Evolutionary conservation across 1,284 basidiomycete species (phyloP).

Genomic region (Xanthoconium separans): DNA sequence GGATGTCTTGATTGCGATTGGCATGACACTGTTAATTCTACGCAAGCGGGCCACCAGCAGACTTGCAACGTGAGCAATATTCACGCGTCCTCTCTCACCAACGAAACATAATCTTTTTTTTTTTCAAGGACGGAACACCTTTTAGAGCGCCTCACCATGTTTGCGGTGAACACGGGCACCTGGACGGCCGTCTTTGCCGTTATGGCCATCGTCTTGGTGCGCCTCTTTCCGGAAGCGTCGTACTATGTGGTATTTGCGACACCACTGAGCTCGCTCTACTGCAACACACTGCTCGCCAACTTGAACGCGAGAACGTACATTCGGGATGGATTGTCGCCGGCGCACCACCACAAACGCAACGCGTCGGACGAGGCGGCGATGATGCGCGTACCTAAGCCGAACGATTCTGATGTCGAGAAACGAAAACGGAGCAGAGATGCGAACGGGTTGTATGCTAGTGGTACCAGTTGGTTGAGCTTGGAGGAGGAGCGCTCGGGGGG

Average conservation of each 20-base stretch:
- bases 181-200: constrained; percentile 12
- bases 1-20: constrained; percentile 11
- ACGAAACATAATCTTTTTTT: neutral
- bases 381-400: too few species aligned
- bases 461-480: too few species aligned
- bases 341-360: too few species aligned
- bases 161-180: constrained; percentile 14
- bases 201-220: too few species aligned
- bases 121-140: constrained; percentile 1
- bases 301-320: neutral
- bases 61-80: neutral
- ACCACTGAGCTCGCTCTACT: neutral
- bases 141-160: constrained; percentile 8
- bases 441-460: too few species aligned
- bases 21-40: constrained; percentile 7
- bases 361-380: too few species aligned
- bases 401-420: too few species aligned
- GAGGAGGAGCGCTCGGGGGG: too few species aligned
- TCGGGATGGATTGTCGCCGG: neutral
- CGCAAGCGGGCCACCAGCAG: neutral
- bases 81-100: too few species aligned
- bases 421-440: too few species aligned
- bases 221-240: too few species aligned
- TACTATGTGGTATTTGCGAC: neutral
- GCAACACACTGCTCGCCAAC: neutral